Evolutionary conservation across 2,329 filamentous ascomycete species (phyloP).

Genomic region (Whalleya microplaca): DNA sequence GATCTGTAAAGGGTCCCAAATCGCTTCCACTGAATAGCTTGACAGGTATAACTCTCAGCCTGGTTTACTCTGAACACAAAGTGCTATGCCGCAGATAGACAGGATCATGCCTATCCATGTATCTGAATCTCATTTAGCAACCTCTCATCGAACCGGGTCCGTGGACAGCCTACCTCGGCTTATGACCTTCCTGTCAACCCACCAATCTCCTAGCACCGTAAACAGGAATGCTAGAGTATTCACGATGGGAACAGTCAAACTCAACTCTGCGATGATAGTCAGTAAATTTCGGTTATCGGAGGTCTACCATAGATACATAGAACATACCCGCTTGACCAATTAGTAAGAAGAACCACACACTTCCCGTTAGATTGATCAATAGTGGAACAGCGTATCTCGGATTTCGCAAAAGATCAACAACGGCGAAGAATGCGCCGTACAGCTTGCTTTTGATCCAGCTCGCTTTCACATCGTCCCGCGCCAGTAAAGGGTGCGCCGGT

Average conservation of each 20-base stretch:
- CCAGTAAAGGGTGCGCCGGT: constrained; percentile 59
- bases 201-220: constrained; percentile 94
- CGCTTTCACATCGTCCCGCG: constrained; percentile 51
- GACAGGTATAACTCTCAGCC: constrained; percentile 9
- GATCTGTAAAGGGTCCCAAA: not conserved
- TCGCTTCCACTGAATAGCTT: not conserved
- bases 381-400: constrained; percentile 85
- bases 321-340: constrained; percentile 86
- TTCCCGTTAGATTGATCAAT: constrained; percentile 86
- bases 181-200: constrained; percentile 89
- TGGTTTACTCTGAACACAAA: constrained; percentile 38
- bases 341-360: constrained; percentile 94
- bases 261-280: constrained; percentile 66
- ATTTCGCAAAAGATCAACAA: constrained; percentile 76
- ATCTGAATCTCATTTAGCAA: constrained; percentile 25
- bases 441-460: constrained; percentile 67
- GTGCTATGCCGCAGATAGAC: constrained; percentile 34
- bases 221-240: constrained; percentile 96
- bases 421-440: constrained; percentile 71
- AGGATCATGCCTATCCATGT: constrained; percentile 37
- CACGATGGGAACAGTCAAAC: constrained; percentile 90
- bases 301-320: not conserved
- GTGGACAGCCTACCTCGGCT: constrained; percentile 66
- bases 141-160: not conserved
- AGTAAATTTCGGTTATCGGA: not conserved